Base-by-base conservation (phyloP, 495 filamentous ascomycete species). In the Rusavskia elegans region DNA sequence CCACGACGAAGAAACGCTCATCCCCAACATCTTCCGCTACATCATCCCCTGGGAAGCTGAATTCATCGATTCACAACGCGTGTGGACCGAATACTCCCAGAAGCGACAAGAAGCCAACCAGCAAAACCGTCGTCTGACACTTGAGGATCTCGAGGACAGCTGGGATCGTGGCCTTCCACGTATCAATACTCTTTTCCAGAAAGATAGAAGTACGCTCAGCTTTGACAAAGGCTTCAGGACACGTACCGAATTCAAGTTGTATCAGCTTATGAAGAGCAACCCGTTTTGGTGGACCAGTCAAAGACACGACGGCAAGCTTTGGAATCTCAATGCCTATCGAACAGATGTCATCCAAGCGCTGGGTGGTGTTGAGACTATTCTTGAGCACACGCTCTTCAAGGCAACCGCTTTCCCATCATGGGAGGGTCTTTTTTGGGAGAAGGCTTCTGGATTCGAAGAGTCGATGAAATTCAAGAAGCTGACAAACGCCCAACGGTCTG, bases 211-310 rank as follows among this genome's bases (percentile, higher is more conserved):
- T 67, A 99, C 93, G 0, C 74, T 99, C 53, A 93, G 87, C 61
- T 99, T 99, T 63, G 93, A 99, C 71, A 99, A 99, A 69, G 93
- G 93, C 41, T 97, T 96, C 80, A 84, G 93, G 58, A 81, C 92
- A 27, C 76, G 93, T 35, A 87, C 89, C 25, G 93, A 99, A 70
- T 99, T 97, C 74, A 99, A 97, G 71, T 83, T 86, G 50, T 99
- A 97, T 65, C 90, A 95, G 67, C 71, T 96, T 55, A 97, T 98
- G 92, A 97, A 96, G 81, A 94, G 86, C 73, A 96, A 96, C 65
- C 90, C 92, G 0, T 98, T 96, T 76, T 96, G 89, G 90, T 98
- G 92, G 93, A 99, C 93, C 2, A 94, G 86, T 60, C 93, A 97
- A 66, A 75, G 93, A 45, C 93, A 99, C 61, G 93, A 99, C 61